Base-by-base conservation (phyloP, 768 basidiomycete species). In the Russula sp. region DNA sequence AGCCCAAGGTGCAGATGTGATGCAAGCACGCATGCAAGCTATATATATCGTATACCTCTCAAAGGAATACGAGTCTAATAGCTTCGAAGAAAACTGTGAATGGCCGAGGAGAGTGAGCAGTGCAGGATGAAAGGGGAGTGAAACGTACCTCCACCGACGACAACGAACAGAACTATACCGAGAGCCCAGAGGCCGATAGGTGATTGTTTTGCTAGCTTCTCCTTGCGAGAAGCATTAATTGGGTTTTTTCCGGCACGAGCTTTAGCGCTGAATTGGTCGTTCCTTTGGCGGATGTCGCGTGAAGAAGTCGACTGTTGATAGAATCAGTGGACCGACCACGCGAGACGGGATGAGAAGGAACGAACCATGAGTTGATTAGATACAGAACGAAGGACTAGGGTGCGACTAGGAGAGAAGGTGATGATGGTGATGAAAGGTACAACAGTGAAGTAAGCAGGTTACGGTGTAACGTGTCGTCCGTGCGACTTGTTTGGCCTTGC, bases 221-320 rank as follows among this genome's bases (percentile, higher is more conserved):
- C 88, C 67, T 87, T 83, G 62, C 86, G 79, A 55, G 90, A 90
- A 13, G 78, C 78, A 65, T 87, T 86, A 62, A 82, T 79, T 2
- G 87, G 82, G 50, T 88, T 88, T 79, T 90, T 92, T 68, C 90
- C 90, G 41, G 81, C 73, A 65, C 82, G 83, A 65, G 83, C 85
- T 63, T 85, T 83, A 62, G 79, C 83, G 43, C 86, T 87, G 74
- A 93, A 93, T 75, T 90, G 86, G 60, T 80, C 81, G 73, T 92
- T 93, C 73, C 83, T 83, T 69, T 84, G 83, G 67, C 88, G 85
- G 75, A 91, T 80, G 69, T 92, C 90, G 71, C 88, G 90, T 77
- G 88, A 83, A 58, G 86, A 89, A 56, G 89, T 56, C 35, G 59
- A 60, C 56, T 63, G 35, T 11, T 5, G 5, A 18, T 49, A 16